Base-by-base conservation (phyloP, 306 rosid species). In the Quercus alba region DNA sequence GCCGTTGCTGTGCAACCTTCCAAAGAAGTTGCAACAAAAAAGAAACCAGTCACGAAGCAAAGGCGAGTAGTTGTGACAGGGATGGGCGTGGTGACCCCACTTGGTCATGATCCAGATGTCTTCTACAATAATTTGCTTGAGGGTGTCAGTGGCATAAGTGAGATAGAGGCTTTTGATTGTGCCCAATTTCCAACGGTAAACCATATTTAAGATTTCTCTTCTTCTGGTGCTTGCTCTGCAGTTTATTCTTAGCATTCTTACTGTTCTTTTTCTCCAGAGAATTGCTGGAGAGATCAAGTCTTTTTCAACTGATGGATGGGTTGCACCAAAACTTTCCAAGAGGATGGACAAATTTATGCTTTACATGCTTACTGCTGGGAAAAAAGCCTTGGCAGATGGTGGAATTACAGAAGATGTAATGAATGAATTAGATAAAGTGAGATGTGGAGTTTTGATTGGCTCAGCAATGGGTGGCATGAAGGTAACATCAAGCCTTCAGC, bases 391-490 rank as follows among this genome's bases (percentile, higher is more conserved):
- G 82, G 92, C 81, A 80, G 94, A 95, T 86, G 98, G 88, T 84
- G 99, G 99, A 87, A 79, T 95, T 63, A 89, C 97, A 44, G 93
- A 86, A 74, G 97, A 95, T 49, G 86, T 87, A 44, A 87, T 90
- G 92, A 85, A 91, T 41, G 90, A 83, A 72, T 75, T 93, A 41
- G 90, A 93, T 80, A 95, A 89, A 90, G 82, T 85, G 33, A 95
- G 81, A 87, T 95, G 99, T 82, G 99, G 99, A 72, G 98, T 95
- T 73, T 82, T 95, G 88, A 95, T 95, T 82, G 99, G 99, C 82
- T 95, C 99, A 21, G 98, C 92, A 71, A 84, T 95, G 96, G 99
- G 99, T 82, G 99, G 99, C 85, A 89, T 95, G 97, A 96, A 96
- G 99, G 99, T 95, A 87, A 85, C 64, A 67, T 26, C 55, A 19